Percentiles rank a stretch among this genome's conserved stretches.
These are phyloP conservation scores for Saccharomyces hybrid DNA, from an alignment of 1,139 yeast species.

Conservation along the genomic window DNA sequence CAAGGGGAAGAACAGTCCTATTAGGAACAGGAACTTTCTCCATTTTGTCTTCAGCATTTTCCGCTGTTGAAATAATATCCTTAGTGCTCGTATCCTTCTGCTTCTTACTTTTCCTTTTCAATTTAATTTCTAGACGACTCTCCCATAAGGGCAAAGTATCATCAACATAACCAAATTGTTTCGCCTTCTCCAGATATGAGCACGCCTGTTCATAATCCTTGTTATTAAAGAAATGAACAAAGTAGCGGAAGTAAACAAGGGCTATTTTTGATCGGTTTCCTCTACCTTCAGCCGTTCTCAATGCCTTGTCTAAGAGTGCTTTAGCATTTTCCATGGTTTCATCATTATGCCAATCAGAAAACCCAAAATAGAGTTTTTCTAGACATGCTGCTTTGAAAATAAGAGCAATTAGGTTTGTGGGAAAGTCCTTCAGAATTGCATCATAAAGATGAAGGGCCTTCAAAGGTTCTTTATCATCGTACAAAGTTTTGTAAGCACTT, in stretches of 20 bases:
- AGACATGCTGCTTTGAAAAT: constrained; percentile 51
- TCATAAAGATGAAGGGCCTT: constrained; percentile 35
- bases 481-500: constrained; percentile 27
- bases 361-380: constrained; percentile 39
- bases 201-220: constrained; percentile 44
- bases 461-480: constrained; percentile 34
- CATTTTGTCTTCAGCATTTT: neutral
- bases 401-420: constrained; percentile 45
- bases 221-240: constrained; percentile 42
- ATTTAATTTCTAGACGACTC: constrained; percentile 36
- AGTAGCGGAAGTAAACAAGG: constrained; percentile 53
- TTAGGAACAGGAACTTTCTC: neutral
- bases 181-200: constrained; percentile 44
- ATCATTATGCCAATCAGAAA: constrained; percentile 31
- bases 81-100: neutral
- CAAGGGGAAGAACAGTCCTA: neutral
- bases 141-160: constrained; percentile 50
- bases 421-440: constrained; percentile 32
- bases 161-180: constrained; percentile 37
- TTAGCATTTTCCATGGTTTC: constrained; percentile 43
- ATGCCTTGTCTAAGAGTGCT: constrained; percentile 48
- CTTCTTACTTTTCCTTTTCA: constrained; percentile 16
- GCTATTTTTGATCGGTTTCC: constrained; percentile 51
- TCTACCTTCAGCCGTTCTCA: constrained; percentile 43
- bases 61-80: neutral